phyloP scores from a whole-genome alignment of 2,329 filamentous ascomycete genomes.

The Botryosphaeria dothidea region DNA sequence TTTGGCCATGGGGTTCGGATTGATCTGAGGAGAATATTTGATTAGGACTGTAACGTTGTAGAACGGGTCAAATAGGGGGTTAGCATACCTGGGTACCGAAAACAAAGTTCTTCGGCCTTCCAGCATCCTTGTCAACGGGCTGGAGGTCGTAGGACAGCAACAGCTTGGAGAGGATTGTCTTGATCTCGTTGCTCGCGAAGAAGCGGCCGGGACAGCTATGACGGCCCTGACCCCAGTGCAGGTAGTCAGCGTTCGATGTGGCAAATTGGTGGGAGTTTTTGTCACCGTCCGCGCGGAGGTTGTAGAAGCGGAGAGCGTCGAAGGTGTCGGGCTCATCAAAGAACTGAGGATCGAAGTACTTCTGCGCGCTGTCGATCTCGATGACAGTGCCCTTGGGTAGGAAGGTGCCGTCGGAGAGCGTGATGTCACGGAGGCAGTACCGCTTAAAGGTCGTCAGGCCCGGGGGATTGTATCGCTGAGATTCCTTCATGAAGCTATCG shows the following conservation, averaged over 20 bases:
- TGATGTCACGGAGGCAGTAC: slow-evolving; percentile 21
- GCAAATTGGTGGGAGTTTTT: slow-evolving; percentile 29
- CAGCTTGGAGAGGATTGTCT: slow-evolving; percentile 32
- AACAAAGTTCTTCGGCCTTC: slow-evolving; percentile 13
- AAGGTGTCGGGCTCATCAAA: slow-evolving; percentile 21
- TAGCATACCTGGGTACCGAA: slow-evolving; percentile 6
- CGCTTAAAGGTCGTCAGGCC: slow-evolving; percentile 22
- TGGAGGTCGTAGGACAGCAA: slow-evolving; percentile 33
- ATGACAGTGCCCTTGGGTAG: slow-evolving; percentile 23
- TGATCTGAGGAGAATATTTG: neutral
- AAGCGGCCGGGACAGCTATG: slow-evolving; percentile 37
- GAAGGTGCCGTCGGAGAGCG: slow-evolving; percentile 24
- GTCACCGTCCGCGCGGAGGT: slow-evolving; percentile 19
- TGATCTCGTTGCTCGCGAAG: slow-evolving; percentile 37
- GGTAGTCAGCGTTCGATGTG: slow-evolving; percentile 26
- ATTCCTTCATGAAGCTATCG: slow-evolving; percentile 28
- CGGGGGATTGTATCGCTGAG: slow-evolving; percentile 22
- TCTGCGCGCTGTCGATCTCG: slow-evolving; percentile 19
- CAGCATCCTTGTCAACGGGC: slow-evolving; percentile 5
- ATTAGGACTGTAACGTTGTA: neutral
- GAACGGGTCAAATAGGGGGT: neutral
- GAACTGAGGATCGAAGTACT: slow-evolving; percentile 19
- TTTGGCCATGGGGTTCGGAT: slow-evolving; percentile 2
- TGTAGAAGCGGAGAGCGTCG: slow-evolving; percentile 21
- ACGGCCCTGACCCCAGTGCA: slow-evolving; percentile 33